Base-by-base conservation (phyloP, 495 filamentous ascomycete species). In the Cercophora newfieldiana region DNA sequence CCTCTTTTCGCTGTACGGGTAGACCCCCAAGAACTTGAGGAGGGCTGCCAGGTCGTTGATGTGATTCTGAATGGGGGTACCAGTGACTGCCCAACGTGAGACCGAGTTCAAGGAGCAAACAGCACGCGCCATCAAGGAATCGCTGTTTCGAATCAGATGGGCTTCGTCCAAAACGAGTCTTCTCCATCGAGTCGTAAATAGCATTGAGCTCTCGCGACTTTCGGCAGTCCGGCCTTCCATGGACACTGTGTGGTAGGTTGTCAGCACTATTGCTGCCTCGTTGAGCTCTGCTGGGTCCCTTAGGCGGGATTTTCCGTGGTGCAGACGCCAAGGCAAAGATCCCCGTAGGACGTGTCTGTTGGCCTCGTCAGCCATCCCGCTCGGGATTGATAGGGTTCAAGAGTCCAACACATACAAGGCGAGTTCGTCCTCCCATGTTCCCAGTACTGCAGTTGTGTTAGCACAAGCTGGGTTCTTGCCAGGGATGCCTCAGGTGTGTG, bases 141-240 rank as follows among this genome's bases (percentile, higher is more conserved):
- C 62, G 2, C 67, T 53, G 62, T 81, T 79, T 0, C 78, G 75
- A 1, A 57, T 30, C 3, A 57, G 25, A 83, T 80, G 29, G 72
- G 58, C 31, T 79, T 84, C 82, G 63, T 84, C 82, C 18, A 84
- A 60, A 7, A 84, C 70, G 18, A 84, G 66, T 7, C 81, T 66
- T 14, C 60, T 70, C 81, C 80, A 83, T 1, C 37, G 66, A 7
- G 64, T 61, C 1, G 69, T 71, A 63, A 80, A 79, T 2, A 77
- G 50, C 2, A 69, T 18, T 0, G 71, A 72, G 7, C 12, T 16
- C 54, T 30, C 8, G 7, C 54, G 54, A 8, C 31, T 65, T 33
- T 30, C 18, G 0, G 62, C 14, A 4, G 47, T 33, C 18, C 50
- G 19, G 7, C 61, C 63, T 18, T 29, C 64, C 33, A 60, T 71